Evolutionary conservation across 2,329 filamentous ascomycete genomes (phyloP).

Genomic region (Calycina herbarum): DNA sequence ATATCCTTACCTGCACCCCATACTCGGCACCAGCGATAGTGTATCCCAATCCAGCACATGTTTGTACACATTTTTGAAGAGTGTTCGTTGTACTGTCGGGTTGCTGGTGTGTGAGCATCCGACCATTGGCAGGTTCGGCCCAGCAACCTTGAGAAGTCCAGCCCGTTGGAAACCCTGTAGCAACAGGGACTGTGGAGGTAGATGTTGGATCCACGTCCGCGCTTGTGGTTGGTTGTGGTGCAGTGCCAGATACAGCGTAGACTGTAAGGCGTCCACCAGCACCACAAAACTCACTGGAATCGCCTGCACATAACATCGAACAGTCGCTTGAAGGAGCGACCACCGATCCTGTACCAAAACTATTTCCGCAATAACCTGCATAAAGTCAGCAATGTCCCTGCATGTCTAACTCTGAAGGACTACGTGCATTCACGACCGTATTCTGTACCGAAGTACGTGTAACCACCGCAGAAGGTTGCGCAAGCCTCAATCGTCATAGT

Average conservation of each 20-base stretch:
- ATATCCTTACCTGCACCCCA: slow-evolving; percentile 16
- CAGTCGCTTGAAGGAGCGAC: slow-evolving; percentile 26
- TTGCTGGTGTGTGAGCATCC: slow-evolving; percentile 27
- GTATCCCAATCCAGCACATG: slow-evolving; percentile 33
- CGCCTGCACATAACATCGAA: slow-evolving; percentile 34
- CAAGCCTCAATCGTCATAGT: slow-evolving; percentile 36
- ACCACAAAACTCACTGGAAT: slow-evolving; percentile 39
- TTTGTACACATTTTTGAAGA: slow-evolving; percentile 37
- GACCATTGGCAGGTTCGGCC: slow-evolving; percentile 29
- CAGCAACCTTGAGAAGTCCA: slow-evolving; percentile 33
- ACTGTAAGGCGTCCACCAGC: slow-evolving; percentile 27
- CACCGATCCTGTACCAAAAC: slow-evolving; percentile 26
- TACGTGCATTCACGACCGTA: slow-evolving; percentile 34
- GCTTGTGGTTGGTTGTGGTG: slow-evolving; percentile 5
- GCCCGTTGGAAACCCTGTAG: slow-evolving; percentile 28
- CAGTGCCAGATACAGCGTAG: slow-evolving; percentile 22
- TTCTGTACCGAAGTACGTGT: slow-evolving; percentile 34
- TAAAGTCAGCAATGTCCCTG: not conserved
- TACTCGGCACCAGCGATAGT: slow-evolving; percentile 40
- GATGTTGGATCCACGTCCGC: slow-evolving; percentile 5
- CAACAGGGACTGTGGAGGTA: slow-evolving; percentile 17
- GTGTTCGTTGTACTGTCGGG: slow-evolving; percentile 26
- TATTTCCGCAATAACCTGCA: slow-evolving; percentile 33
- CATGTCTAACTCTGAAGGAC: not conserved
- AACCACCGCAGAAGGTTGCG: slow-evolving; percentile 28